Base-by-base conservation (phyloP, 2,329 filamentous ascomycete species). In the Didymosphaeria variabile region DNA sequence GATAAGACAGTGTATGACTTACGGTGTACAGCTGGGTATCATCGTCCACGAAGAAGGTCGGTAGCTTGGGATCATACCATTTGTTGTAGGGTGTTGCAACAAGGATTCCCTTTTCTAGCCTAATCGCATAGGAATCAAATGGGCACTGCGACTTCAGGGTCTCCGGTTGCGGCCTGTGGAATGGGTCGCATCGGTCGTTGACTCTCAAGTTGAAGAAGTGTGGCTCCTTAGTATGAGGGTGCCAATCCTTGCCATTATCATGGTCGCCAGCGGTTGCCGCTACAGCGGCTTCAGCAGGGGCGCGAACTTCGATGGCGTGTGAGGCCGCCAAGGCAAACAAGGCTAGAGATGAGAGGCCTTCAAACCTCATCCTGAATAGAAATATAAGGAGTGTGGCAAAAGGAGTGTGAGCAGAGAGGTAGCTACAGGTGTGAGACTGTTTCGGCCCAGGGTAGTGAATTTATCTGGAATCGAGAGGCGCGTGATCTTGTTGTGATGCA, bases 81-180 rank as follows among this genome's bases (percentile, higher is more conserved):
- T 69, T 72, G 65, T 71, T 72, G 63, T 73, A 74, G 32, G 70
- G 69, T 19, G 69, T 73, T 12, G 69, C 72, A 60, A 74, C 67
- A 19, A 66, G 66, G n/a, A 67, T 67, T 44, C 70, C 70, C 15
- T 70, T 64, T 40, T 71, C 60, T n/a, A 74, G 55, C 21, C 68
- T 67, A 54, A 74, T 65, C 15, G 65, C 68, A 34, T 66, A 72
- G 23, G 65, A 63, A 15, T 59, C 57, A 49, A 72, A 64, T 3
- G 51, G 53, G 55, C 68, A 73, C 23, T 57, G 12, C 9, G 32
- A 57, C 32, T 36, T 52, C 32, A 12, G 55, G 5, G 13, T 50
- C 42, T 42, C 64, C 52, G 57, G 40, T 26, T 40, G 19, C 21
- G 50, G 44, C 36, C 10, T 8, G 29, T 44, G 21, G 23, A 23